Conservation (phyloP, 495 filamentous ascomycete species). For the Penicillium flavigenum region DNA sequence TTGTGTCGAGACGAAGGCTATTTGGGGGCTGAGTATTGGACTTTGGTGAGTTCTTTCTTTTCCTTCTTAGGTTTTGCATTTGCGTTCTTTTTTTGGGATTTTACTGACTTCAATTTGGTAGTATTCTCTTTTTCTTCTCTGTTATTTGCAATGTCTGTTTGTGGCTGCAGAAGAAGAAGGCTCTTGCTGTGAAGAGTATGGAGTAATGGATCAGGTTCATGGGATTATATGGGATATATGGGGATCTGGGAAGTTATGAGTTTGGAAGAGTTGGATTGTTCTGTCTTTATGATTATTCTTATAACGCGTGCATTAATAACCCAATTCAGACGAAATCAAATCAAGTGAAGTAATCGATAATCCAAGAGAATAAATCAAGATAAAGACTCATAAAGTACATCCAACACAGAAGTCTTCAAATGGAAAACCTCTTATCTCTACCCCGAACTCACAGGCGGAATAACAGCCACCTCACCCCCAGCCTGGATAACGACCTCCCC, state of each 20-base stretch:
- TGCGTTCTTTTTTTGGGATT: neutral
- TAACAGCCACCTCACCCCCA: constrained; percentile 91
- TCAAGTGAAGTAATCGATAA: too few relatives aligned
- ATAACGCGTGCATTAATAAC: constrained; percentile 7
- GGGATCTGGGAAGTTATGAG: neutral
- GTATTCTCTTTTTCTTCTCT: constrained; percentile 71
- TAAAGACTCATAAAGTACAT: too few relatives aligned
- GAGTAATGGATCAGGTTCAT: constrained; percentile 23
- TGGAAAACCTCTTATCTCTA: constrained; percentile 12
- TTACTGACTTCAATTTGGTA: constrained; percentile 21
- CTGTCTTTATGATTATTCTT: neutral
- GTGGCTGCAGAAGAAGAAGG: constrained; percentile 57
- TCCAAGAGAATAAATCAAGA: too few relatives aligned
- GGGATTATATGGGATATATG: neutral
- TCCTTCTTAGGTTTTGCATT: neutral
- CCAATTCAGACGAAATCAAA: neutral
- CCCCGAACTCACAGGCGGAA: constrained; percentile 86
- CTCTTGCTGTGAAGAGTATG: constrained; percentile 20
- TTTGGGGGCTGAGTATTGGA: constrained; percentile 86
- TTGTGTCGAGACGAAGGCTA: constrained; percentile 82
- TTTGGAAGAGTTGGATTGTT: neutral
- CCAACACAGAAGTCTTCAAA: too few relatives aligned
- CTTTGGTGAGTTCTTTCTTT: constrained; percentile 54
- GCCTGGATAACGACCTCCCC: constrained; percentile 55
- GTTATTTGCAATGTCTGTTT: constrained; percentile 55